Percentiles rank a stretch among this genome's conserved stretches.
These are phyloP conservation scores for Raddia distichophylla DNA, from an alignment of 176 grass and related monocot genomes.

Conservation along the genomic window DNA sequence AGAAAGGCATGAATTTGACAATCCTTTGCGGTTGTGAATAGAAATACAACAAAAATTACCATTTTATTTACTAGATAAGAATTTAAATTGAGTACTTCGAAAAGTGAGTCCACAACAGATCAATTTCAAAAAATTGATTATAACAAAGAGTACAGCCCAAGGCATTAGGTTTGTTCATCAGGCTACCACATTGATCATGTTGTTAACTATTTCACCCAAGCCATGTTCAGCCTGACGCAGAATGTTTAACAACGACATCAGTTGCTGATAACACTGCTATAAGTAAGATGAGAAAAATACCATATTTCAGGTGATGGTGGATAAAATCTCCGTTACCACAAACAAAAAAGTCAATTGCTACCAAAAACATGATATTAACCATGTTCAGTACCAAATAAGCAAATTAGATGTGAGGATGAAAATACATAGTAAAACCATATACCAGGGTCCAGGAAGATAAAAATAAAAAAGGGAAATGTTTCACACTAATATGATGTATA, in stretches of 20 bases:
- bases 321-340: slow-evolving; percentile 1
- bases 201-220: background rate
- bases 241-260: slow-evolving; percentile 13
- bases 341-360: background rate
- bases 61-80: background rate
- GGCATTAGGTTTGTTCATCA: slow-evolving; percentile 1
- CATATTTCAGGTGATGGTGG: background rate
- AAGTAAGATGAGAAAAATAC: background rate
- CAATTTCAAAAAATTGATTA: background rate
- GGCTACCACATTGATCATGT: background rate
- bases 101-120: background rate
- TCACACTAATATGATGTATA: background rate
- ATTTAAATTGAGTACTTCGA: background rate
- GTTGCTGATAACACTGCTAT: background rate
- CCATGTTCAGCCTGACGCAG: background rate
- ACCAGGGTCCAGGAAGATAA: background rate
- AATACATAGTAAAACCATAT: background rate
- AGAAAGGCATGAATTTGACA: background rate
- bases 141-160: background rate
- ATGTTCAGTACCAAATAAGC: background rate
- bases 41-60: background rate
- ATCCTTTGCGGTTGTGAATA: background rate
- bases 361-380: background rate
- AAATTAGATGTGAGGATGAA: slow-evolving; percentile 18
- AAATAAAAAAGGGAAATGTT: background rate